Percentiles rank a stretch among this genome's conserved stretches.
These are phyloP conservation scores for Starmerella vaccinii DNA, from an alignment of 805 yeast genomes.

Conservation along the genomic window DNA sequence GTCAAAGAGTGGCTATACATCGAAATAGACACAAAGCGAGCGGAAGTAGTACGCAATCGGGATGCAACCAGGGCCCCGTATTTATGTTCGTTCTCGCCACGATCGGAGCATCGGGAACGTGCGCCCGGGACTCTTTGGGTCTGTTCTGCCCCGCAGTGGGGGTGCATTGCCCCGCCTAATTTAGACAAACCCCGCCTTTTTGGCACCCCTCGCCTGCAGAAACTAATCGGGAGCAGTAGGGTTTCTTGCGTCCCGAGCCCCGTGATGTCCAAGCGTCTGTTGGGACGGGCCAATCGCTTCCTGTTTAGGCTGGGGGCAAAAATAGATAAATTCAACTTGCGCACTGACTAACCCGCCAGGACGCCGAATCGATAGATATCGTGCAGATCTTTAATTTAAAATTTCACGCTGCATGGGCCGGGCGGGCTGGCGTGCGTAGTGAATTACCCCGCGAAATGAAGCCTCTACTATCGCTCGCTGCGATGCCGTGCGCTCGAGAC, in stretches of 20 bases:
- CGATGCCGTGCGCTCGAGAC: too few relatives aligned
- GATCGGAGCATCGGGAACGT: neutral
- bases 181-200: slow-evolving; percentile 3
- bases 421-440: too few relatives aligned
- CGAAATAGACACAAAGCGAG: neutral
- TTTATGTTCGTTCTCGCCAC: neutral
- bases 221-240: neutral
- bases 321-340: neutral
- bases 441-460: too few relatives aligned
- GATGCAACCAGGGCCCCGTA: neutral
- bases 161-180: neutral
- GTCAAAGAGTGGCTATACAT: neutral
- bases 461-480: too few relatives aligned
- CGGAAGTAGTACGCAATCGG: neutral
- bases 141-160: neutral
- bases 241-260: neutral
- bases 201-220: neutral
- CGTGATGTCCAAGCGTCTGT: neutral
- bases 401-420: too few relatives aligned
- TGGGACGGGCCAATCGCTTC: neutral
- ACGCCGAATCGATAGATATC: too few relatives aligned
- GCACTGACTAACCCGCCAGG: too few relatives aligned
- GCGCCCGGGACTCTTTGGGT: neutral
- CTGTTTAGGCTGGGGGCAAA: neutral
- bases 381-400: too few relatives aligned